phyloP scores from a whole-genome alignment of 305 asterid genomes.

The Rubia occidens region DNA sequence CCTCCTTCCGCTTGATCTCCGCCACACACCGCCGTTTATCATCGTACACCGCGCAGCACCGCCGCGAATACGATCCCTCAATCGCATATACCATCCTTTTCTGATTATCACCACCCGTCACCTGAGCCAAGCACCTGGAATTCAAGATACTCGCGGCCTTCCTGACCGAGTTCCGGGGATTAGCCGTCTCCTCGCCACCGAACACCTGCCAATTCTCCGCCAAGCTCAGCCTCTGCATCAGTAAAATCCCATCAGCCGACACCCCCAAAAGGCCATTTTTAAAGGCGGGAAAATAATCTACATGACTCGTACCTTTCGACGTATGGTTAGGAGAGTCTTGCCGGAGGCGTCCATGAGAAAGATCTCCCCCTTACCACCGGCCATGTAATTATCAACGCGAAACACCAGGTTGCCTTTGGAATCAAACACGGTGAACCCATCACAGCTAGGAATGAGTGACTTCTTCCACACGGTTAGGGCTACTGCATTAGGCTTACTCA shows the following conservation, averaged over 20 bases:
- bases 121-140: constrained; percentile 36
- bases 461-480: constrained; percentile 76
- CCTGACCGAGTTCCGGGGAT: constrained; percentile 38
- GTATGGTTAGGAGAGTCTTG: constrained; percentile 49
- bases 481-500: constrained; percentile 9
- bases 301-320: constrained; percentile 49
- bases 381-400: constrained; percentile 61
- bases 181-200: constrained; percentile 39
- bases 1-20: constrained; percentile 61
- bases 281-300: too few species aligned
- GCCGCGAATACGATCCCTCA: constrained; percentile 48
- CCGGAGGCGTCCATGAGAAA: constrained; percentile 66
- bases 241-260: neutral
- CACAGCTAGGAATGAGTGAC: constrained; percentile 55
- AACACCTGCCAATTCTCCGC: constrained; percentile 57
- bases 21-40: constrained; percentile 40
- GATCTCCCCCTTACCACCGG: constrained; percentile 39
- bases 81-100: constrained; percentile 29
- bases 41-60: constrained; percentile 48
- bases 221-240: constrained; percentile 43
- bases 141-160: constrained; percentile 36
- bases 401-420: constrained; percentile 47
- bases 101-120: constrained; percentile 19
- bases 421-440: constrained; percentile 70
- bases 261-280: too few species aligned